phyloP scores from a whole-genome alignment of 192 early-diverging fungal genomes.

The Coemansia sp. region DNA sequence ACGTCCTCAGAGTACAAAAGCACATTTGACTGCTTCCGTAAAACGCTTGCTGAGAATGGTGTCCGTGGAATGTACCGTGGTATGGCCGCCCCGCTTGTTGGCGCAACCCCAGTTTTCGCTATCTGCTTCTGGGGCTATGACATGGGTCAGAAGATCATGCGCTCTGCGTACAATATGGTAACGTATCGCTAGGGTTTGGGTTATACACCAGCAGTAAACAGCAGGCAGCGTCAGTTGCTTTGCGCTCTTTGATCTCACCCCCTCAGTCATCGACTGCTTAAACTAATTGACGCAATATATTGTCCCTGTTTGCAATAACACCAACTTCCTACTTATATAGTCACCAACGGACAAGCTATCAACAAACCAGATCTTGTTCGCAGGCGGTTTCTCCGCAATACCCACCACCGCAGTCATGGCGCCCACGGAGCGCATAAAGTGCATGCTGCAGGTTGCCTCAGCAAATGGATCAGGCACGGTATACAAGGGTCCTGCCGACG shows the following conservation, averaged over 20 bases:
- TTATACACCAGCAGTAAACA: constrained; percentile 9
- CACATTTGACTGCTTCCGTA: constrained; percentile 85
- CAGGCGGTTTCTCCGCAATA: constrained; percentile 92
- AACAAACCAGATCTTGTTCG: constrained; percentile 77
- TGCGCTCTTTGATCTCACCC: neutral
- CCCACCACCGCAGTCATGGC: constrained; percentile 94
- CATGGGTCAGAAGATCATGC: constrained; percentile 54
- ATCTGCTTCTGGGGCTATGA: constrained; percentile 83
- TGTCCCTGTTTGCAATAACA: neutral
- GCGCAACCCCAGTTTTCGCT: constrained; percentile 95
- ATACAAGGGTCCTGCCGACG: constrained; percentile 93
- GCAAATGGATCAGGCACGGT: constrained; percentile 39
- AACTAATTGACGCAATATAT: neutral
- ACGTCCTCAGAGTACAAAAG: constrained; percentile 85
- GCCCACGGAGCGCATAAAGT: constrained; percentile 95
- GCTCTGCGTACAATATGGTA: constrained; percentile 44
- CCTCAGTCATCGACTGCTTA: neutral
- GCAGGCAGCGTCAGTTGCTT: constrained; percentile 8
- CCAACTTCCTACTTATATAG: constrained; percentile 11
- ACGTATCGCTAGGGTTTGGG: constrained; percentile 2
- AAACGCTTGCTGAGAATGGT: constrained; percentile 90
- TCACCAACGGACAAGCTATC: constrained; percentile 55
- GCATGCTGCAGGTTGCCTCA: constrained; percentile 76
- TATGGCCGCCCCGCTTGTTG: constrained; percentile 88
- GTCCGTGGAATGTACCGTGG: constrained; percentile 91